Base-by-base conservation (phyloP, 2,329 filamentous ascomycete genomes). In the Orbilia javanica region DNA sequence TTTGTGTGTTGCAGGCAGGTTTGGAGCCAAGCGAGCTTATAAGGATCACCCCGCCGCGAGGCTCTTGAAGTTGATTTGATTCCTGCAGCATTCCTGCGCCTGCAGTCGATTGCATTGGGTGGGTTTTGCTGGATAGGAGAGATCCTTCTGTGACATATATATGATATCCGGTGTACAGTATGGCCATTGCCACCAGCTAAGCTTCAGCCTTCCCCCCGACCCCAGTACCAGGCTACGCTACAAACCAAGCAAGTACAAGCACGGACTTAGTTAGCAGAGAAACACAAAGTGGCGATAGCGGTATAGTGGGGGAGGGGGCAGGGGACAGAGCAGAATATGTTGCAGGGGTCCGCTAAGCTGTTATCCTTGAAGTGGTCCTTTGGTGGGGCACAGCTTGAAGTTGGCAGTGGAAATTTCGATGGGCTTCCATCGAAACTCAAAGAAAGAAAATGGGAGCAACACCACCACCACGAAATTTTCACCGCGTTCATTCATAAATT, bases 361-460 rank as follows among this genome's bases (percentile, higher is more conserved):
- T 36, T 52, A 31, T 55, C 22, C 11, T 34, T 39, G n/a, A n/a
- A n/a, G 13, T 15, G 3, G 1, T 39, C 8, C 27, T 13, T 70
- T 76, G 72, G 72, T 76, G 72, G 72, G 72, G 72, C 72, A 76
- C 72, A 69, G 62, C 48, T 29, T 22, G 27, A 66, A 66, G 46
- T 27, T 62, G 27, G 55, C 13, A 15, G 55, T 77, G 55, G 73
- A 77, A 77, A 57, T 65, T 77, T 77, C 73, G 73, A 77, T 77
- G 73, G 73, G 42, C 65, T 77, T 77, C 73, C 73, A 77, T 77
- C 48, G 73, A 77, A 77, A 70, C 73, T 66, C 73, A 67, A 70
- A 70, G 73, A 77, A 74, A 70, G 65, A 64, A 69, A 64, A 42
- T 46, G 46, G 22, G 34, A 46, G 50, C 55, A 60, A 60, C 55